Evolutionary conservation across 352 stramenopile species (phyloP), one percentile per base, ranked within the genome.

Genomic region (Globisporangium middletonii): DNA sequence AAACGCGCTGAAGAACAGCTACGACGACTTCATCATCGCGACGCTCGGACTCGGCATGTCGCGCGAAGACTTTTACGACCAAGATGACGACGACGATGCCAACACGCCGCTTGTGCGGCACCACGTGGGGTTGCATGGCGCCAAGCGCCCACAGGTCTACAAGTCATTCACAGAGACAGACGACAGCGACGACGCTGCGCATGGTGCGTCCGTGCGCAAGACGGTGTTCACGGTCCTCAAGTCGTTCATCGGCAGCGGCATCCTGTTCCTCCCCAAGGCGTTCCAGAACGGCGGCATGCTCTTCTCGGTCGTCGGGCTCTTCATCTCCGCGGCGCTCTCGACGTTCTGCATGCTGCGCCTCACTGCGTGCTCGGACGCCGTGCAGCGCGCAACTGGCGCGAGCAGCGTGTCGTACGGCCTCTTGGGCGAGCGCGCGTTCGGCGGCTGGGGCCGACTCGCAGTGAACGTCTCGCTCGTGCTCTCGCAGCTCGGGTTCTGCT

Each of bases 171-270:
- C 11, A 5, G 44, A 28, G 13, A 43, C 49, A 6, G 47, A 35
- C 45, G 47, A 35, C 45, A 18, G 6, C 47, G 26, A 27, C 19
- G 7, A 8, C 23, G 26, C 11, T 4, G 26, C 55, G 55, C 16
- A 38, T 38, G 72, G 75, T 33, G 75, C 75, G 0, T 75, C 70
- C 0, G 60, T 82, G 37, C 62, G 71, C 6, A 85, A 85, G 55
- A 85, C 75, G 1, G 67, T 85, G 23, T 85, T 88, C 57, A 83
- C 76, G 50, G 79, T 88, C 55, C 74, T 88, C 64, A 88, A 88
- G 49, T 81, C 75, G 53, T 88, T 88, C 44, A 79, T 88, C 46
- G 78, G 78, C 35, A 88, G 75, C 49, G 78, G 78, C 19, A 83
- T 88, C 50, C 47, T 88, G 53, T 88, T 88, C 63, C 50, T 88